Evolutionary conservation across 2,329 filamentous ascomycete genomes (phyloP), one percentile per base, ranked within the genome.

Genomic region (Tolypocladium capitatum): DNA sequence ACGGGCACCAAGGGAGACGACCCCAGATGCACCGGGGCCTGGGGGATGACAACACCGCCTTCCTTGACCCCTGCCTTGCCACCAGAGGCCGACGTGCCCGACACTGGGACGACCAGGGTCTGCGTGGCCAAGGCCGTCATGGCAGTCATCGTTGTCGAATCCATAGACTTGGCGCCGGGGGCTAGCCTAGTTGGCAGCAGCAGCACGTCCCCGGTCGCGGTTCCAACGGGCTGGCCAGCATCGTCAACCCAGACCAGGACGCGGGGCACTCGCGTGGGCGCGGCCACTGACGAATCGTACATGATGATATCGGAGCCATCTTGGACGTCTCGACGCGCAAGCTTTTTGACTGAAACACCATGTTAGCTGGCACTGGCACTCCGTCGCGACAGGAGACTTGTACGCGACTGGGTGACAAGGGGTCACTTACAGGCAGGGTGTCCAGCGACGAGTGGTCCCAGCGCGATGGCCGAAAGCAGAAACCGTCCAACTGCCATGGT

Each of bases 231-330:
- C n/a, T 71, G 67, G 48, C 78, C 78, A 49, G 73, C 60, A 53
- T 74, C 64, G 57, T 85, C 72, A 42, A 83, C 76, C 62, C 76
- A 83, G 56, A 84, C 71, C 28, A 80, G 70, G 45, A 75, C 67
- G 49, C 74, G 66, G 6, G 70, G 67, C 10, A 68, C 54, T 35
- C 71, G 65, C 35, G 69, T 72, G 13, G 68, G 60, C 31, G 58
- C 59, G 41, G 65, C 62, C 43, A 68, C 55, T 10, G 62, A 56
- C 11, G 63, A 57, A 51, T 68, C 62, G 4, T 64, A 63, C n/a
- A 67, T 54, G 4, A 67, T 66, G 42, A 63, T 56, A 48, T 51
- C 58, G 47, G 28, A 24, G 21, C 20, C 43, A 46, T 44, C 36
- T 21, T 10, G 6, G 18, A 5, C 24, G 13, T 24, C 28, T 35